A percentile compares a stretch with the other conserved stretches of the same genome.
phyloP scores from a whole-genome alignment of 2,329 filamentous ascomycete species.

The Fusarium denticulatum region DNA sequence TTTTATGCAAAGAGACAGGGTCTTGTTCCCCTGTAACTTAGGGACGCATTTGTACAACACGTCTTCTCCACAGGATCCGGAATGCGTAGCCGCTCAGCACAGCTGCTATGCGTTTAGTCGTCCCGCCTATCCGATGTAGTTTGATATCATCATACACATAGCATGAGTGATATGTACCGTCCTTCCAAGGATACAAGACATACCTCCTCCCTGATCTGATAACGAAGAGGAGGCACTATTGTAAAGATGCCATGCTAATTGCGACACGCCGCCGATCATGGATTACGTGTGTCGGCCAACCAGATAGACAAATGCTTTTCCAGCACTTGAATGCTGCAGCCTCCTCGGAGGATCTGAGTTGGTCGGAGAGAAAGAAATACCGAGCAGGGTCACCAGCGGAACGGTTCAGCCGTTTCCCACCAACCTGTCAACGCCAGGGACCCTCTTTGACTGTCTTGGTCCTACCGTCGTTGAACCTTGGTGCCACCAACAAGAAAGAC shows the following conservation, averaged over 20 bases:
- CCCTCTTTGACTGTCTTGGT: conserved; percentile 13
- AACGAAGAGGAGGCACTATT: neutral
- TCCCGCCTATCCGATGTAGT: conserved; percentile 6
- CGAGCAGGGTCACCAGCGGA: conserved; percentile 19
- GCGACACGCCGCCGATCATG: conserved; percentile 8
- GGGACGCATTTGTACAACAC: neutral
- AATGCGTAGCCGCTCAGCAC: conserved; percentile 9
- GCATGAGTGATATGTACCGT: conserved; percentile 17
- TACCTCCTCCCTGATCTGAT: neutral
- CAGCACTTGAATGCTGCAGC: conserved; percentile 1
- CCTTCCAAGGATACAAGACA: neutral
- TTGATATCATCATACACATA: conserved; percentile 4
- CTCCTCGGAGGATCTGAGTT: neutral
- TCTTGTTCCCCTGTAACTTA: neutral
- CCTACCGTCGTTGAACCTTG: conserved; percentile 1
- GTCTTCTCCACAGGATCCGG: neutral
- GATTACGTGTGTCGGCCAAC: conserved; percentile 22
- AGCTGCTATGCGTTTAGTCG: neutral
- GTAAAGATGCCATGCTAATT: neutral
- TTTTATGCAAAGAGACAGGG: neutral
- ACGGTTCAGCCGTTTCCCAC: conserved; percentile 27
- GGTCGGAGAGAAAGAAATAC: conserved; percentile 18
- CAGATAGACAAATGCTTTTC: neutral
- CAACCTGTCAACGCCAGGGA: conserved; percentile 6
- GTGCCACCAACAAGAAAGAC: conserved; percentile 16